Percentiles rank a stretch among this genome's conserved stretches.
phyloP scores from a whole-genome alignment of 805 yeast genomes.

The Priceomyces medius region DNA sequence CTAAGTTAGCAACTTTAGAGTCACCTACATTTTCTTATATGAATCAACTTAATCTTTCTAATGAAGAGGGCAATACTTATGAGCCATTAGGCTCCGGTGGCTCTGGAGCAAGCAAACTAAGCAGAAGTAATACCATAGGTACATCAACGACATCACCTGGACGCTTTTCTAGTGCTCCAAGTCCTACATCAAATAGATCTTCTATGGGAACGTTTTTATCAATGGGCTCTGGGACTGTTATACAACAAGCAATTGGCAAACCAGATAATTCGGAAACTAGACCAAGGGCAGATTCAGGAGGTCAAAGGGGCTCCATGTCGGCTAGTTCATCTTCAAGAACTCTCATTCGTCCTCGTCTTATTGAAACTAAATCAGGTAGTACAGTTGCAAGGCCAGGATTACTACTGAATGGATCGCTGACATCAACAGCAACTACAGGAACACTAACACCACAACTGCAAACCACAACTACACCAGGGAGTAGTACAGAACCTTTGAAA shows the following conservation, averaged over 20 bases:
- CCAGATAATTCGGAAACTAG: slow-evolving; percentile 13
- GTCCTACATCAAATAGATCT: slow-evolving; percentile 34
- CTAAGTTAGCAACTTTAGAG: slow-evolving; percentile 15
- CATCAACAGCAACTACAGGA: slow-evolving; percentile 23
- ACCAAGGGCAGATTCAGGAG: slow-evolving; percentile 10
- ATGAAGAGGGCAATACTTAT: slow-evolving; percentile 7
- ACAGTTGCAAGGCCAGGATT: slow-evolving; percentile 13
- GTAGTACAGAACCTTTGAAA: slow-evolving; percentile 64
- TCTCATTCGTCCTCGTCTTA: slow-evolving; percentile 20
- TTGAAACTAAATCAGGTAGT: slow-evolving; percentile 20
- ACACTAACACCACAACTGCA: slow-evolving; percentile 9
- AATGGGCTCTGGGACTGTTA: slow-evolving; percentile 43
- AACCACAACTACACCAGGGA: slow-evolving; percentile 7
- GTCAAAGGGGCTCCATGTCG: slow-evolving; percentile 2
- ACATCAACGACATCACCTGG: slow-evolving; percentile 3
- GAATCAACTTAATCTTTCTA: slow-evolving; percentile 12
- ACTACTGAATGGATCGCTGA: slow-evolving; percentile 18
- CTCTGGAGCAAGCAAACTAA: slow-evolving; percentile 2
- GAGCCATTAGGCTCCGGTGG: neutral
- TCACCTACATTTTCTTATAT: slow-evolving; percentile 31
- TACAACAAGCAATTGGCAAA: slow-evolving; percentile 26
- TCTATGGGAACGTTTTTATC: slow-evolving; percentile 39
- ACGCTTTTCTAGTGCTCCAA: slow-evolving; percentile 12
- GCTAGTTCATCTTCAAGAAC: slow-evolving; percentile 11
- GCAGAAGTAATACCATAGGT: slow-evolving; percentile 12